Percentiles rank a stretch among this genome's conserved stretches.
phyloP scores from a whole-genome alignment of 768 basidiomycete species.

The Suillus sp. region DNA sequence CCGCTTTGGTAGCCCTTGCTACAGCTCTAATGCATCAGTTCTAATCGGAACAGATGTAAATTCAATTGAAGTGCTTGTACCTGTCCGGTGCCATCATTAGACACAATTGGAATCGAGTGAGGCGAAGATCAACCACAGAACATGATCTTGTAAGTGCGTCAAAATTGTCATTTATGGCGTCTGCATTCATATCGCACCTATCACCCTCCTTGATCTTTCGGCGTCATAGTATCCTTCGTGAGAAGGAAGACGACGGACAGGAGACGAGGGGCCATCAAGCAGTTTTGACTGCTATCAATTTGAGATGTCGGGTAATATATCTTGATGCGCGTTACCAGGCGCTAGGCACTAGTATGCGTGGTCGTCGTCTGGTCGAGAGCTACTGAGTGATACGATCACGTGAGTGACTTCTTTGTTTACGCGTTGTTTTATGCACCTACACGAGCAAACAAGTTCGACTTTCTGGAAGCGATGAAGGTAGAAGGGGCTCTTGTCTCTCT shows the following conservation, averaged over 20 bases:
- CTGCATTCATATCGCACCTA: background rate
- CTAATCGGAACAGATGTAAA: background rate
- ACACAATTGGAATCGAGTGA: background rate
- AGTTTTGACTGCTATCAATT: background rate
- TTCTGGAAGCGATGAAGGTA: conserved; percentile 19
- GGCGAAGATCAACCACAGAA: background rate
- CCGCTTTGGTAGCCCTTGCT: background rate
- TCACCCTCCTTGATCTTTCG: background rate
- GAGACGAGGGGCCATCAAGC: background rate
- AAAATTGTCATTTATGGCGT: background rate
- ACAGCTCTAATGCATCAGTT: background rate
- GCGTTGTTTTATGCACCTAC: conserved; percentile 32
- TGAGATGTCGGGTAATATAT: background rate
- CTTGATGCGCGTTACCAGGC: background rate
- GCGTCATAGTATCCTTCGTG: background rate
- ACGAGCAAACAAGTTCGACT: conserved; percentile 37
- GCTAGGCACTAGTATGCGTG: background rate
- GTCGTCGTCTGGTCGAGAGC: background rate
- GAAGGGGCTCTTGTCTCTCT: conserved; percentile 20
- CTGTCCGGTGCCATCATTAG: background rate
- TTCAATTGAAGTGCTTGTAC: background rate
- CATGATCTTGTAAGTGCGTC: background rate
- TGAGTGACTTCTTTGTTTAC: conserved; percentile 30
- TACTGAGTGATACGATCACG: background rate
- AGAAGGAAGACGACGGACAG: background rate